Base-by-base conservation (phyloP, 768 basidiomycete species). In the Sarcodon aspratus region DNA sequence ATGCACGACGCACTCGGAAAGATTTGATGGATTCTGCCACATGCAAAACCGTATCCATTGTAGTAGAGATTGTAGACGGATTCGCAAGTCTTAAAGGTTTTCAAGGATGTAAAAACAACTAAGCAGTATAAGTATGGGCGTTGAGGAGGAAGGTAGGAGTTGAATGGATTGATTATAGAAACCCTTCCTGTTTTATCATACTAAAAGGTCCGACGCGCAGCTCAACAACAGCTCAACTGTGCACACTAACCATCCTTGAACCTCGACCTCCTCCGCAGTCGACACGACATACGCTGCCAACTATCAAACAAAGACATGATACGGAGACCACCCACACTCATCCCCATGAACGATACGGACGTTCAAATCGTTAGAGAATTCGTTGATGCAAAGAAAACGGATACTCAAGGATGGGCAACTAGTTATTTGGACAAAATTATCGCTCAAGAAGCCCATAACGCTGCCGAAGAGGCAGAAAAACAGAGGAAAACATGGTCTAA, bases 281-380 rank as follows among this genome's bases (percentile, higher is more conserved):
- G 40, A 33, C 11, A 47, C 17, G 34, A 34, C 43, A 40, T 50
- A 43, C 36, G 43, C 18, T 44, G 42, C 80, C 38, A 1, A 32
- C 18, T 36, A 50, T 44, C 34, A 9, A 11, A 33, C 11, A 11
- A 36, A 36, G 11, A n/a, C 44, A 71, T 91, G 88, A 85, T 91
- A 59, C 79, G 88, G 45, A 73, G 87, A 45, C 71, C 74, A 17
- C 86, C 88, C 6, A 87, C 87, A 1, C 71, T 84, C 48, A 84
- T 91, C 54, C 75, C 74, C 31, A 79, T 91, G 77, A 77, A 70
- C 52, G 86, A 89, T 61, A 62, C 71, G 17, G 88, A 90, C 61
- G 81, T 91, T 31, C 82, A 89, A 66, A 85, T 87, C 52, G 69
- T 89, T 37, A 78, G 85, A 37, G 77, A 81, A 45, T 63, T 81